Evolutionary conservation across 2,329 filamentous ascomycete genomes (phyloP), one percentile per base, ranked within the genome.

Genomic region (Colletotrichum falcatum): DNA sequence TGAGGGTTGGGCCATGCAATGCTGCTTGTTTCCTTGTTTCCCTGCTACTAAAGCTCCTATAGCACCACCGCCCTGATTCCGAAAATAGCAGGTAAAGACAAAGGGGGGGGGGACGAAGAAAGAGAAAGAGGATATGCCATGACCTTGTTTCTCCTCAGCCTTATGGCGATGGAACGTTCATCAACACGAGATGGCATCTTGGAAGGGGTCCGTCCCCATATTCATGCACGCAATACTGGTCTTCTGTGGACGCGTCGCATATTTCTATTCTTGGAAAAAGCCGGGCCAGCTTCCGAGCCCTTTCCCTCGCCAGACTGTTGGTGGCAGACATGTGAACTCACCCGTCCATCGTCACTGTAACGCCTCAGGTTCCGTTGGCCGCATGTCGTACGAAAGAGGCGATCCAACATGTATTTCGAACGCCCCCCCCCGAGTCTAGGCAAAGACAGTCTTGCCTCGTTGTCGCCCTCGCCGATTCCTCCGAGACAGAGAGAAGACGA

Each of bases 201-300:
- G 23, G 48, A 49, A 49, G 48, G 42, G 42, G 42, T 9, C 20
- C 23, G 16, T 46, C 6, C 37, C 37, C 6, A 20, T 42, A 42
- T 42, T 16, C 39, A 42, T 42, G 39, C 39, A 42, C 39, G 2
- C 9, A 49, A 26, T 44, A 44, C 42, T 44, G 42, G 42, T 44
- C 16, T n/a, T 44, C 18, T n/a, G 42, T 11, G 42, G 11, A 53
- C 37, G 44, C 46, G 33, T 33, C 54, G 35, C 28, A 37, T n/a
- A 11, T 51, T 46, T 60, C 62, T 70, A 70, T 70, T 70, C 23
- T 70, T 70, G 54, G 66, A 44, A 66, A 59, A 20, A n/a, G n/a
- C 61, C 9, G 20, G 33, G 33, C 37, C 18, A 2, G n/a, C n/a
- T 30, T 44, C 55, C 26, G 20, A 20, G 18, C 16, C n/a, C n/a